Conservation (phyloP, 139 green algal species). For the Chlorella sp. region DNA sequence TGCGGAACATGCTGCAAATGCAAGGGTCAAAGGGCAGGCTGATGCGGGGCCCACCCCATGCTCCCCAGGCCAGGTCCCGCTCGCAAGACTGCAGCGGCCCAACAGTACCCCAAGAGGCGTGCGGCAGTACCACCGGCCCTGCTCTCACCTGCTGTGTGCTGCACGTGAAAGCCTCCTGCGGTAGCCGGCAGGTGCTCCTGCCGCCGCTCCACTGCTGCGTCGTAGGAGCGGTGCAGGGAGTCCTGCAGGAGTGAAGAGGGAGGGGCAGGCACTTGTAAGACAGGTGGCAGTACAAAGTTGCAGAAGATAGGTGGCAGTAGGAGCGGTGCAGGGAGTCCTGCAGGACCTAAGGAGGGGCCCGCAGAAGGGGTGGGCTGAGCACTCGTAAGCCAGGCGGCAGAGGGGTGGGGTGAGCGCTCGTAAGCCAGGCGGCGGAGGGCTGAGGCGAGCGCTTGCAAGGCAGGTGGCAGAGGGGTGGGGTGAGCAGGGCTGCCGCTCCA, state of each 20-base stretch:
- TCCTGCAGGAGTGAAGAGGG: background rate
- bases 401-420: background rate
- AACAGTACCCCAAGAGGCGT: background rate
- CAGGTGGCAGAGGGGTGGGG: too few species aligned
- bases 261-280: background rate
- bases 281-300: too few species aligned
- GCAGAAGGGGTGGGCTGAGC: background rate
- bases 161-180: constrained; percentile 7
- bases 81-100: background rate
- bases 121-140: background rate
- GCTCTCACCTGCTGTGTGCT: background rate
- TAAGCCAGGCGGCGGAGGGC: background rate
- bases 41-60: too few species aligned
- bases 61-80: background rate
- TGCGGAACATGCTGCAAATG: background rate
- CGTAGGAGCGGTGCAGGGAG: constrained; percentile 19
- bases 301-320: too few species aligned
- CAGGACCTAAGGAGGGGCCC: background rate
- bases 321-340: constrained; percentile 32
- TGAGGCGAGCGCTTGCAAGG: too few species aligned
- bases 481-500: too few species aligned
- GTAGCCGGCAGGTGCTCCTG: background rate
- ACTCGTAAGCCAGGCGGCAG: too few species aligned
- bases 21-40: background rate
- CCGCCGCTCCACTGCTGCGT: background rate